Evolutionary conservation across 2,329 filamentous ascomycete species (phyloP), one percentile per base, ranked within the genome.

Genomic region (Setomelanomma holmii): DNA sequence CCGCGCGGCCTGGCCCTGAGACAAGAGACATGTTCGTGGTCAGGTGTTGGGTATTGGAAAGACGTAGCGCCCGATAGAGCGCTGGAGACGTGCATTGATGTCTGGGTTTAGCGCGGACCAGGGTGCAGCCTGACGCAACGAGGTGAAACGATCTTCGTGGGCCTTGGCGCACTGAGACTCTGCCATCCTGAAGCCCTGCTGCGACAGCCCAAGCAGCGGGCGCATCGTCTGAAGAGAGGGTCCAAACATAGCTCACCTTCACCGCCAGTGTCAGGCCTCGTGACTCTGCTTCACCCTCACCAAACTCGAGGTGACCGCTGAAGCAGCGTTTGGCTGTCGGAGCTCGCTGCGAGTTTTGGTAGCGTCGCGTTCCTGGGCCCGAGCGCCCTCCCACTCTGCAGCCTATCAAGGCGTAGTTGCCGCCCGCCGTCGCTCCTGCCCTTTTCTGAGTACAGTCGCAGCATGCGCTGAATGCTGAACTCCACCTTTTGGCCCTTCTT

Each of bases 1-100:
- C 59, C 35, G 75, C 84, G 56, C 82, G 78, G 49, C 84, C 84
- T 40, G 84, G 84, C 20, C 84, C 84, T 44, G 84, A 83, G 53
- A 83, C 83, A 42, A 87, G 76, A 38, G 85, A 83, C 85, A 87
- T 88, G 61, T 42, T 34, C 5, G 43, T 14, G 27, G 27, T 8
- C 27, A 38, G 43, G n/a, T 40, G 44, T 38, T 36, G 21, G 19
- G 34, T 39, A 14, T 16, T 36, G 12, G 40, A 17, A 49, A 16
- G 36, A 34, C 19, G 43, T 22, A 41, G 40, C 43, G 22, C 48
- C 27, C n/a, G 42, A 40, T 23, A 33, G 11, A 23, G 44, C 12
- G 21, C 34, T n/a, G 17, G 34, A 36, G 34, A 11, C 16, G 45
- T 27, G 50, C 50, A 53, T 49, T 51, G 50, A 53, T 53, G 40